phyloP scores from a whole-genome alignment of 2,329 filamentous ascomycete species.

The Pseudogymnoascus sp. region DNA sequence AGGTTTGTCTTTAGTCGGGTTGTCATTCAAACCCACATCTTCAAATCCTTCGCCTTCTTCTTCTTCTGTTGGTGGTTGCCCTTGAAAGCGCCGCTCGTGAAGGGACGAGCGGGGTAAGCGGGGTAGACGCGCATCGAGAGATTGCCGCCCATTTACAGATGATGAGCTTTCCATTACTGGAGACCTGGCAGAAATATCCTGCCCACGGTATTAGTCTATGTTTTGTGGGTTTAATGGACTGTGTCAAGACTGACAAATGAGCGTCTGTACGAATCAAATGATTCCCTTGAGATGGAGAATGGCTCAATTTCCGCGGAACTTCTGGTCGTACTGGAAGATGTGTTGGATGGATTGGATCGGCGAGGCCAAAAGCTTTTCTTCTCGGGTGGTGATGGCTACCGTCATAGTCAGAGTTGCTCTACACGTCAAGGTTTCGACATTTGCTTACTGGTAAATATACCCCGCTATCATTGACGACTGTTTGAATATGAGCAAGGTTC shows the following conservation, averaged over 20 bases:
- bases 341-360: constrained; percentile 41
- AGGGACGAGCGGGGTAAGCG: constrained; percentile 56
- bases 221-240: constrained; percentile 8
- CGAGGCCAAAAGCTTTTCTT: constrained; percentile 73
- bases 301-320: constrained; percentile 78
- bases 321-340: constrained; percentile 46
- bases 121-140: constrained; percentile 64
- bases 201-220: constrained; percentile 15
- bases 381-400: constrained; percentile 78
- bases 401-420: constrained; percentile 12
- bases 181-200: constrained; percentile 88
- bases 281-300: constrained; percentile 92
- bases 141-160: constrained; percentile 58
- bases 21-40: constrained; percentile 80
- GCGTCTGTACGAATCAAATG: constrained; percentile 91
- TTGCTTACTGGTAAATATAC: constrained; percentile 79
- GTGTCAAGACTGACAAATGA: constrained; percentile 67
- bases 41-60: constrained; percentile 81
- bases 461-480: constrained; percentile 93
- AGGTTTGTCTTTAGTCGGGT: constrained; percentile 50
- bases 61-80: constrained; percentile 60
- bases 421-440: background rate
- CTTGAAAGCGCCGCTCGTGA: constrained; percentile 49
- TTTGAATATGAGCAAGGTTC: constrained; percentile 23
- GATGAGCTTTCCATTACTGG: constrained; percentile 58